phyloP scores from a whole-genome alignment of 495 filamentous ascomycete genomes.

The Tuber magnatum region DNA sequence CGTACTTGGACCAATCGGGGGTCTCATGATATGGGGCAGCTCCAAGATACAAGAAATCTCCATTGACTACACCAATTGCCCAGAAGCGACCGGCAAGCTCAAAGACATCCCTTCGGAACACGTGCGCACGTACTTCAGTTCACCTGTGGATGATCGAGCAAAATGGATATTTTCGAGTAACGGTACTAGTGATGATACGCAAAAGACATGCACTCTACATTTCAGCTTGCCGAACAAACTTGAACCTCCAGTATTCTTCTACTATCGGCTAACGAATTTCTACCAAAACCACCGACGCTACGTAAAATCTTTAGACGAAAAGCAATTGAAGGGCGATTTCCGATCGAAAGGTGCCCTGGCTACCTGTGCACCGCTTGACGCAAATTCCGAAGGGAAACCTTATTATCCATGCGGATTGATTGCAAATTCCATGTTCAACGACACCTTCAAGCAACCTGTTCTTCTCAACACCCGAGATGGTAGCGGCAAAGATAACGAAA shows the following conservation, averaged over 20 bases:
- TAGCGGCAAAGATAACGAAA: constrained; percentile 40
- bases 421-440: constrained; percentile 94
- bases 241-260: constrained; percentile 70
- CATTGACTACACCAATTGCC: constrained; percentile 81
- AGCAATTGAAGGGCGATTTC: constrained; percentile 73
- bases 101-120: constrained; percentile 49
- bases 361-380: constrained; percentile 65
- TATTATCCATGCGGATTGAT: constrained; percentile 94
- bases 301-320: constrained; percentile 72
- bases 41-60: constrained; percentile 73
- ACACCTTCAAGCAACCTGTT: constrained; percentile 62
- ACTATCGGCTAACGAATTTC: constrained; percentile 92
- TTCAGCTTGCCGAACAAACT: constrained; percentile 73
- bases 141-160: constrained; percentile 17
- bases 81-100: constrained; percentile 43
- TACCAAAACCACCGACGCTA: constrained; percentile 98
- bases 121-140: constrained; percentile 60
- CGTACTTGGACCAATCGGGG: constrained; percentile 80
- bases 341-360: constrained; percentile 54
- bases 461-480: constrained; percentile 44
- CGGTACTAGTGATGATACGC: not conserved
- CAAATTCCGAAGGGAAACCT: constrained; percentile 51
- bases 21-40: constrained; percentile 71
- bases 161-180: not conserved
- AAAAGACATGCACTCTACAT: constrained; percentile 53